Evolutionary conservation across 2,329 filamentous ascomycete genomes (phyloP), one percentile per base, ranked within the genome.

Genomic region (Hymenotorrendiella dingleyae): DNA sequence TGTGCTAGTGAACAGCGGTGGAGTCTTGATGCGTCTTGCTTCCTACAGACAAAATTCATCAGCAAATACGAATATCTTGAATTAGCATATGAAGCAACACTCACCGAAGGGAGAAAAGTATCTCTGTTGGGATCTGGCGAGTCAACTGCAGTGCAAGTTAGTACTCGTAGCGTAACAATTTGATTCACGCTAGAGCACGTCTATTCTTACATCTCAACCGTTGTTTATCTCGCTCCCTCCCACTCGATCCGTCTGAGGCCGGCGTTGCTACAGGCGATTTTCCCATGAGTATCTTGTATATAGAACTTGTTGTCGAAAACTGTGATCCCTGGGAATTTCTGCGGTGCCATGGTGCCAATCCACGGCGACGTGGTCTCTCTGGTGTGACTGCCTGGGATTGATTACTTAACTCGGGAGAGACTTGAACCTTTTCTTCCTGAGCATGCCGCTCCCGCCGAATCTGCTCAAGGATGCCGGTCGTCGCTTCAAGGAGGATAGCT

Each of bases 331-430:
- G 45, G 3, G 59, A 62, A 10, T 38, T 38, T 32, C 41, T 52
- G 11, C 54, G 54, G 37, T 61, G 58, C 59, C 59, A 62, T n/a
- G 59, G 59, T 19, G 59, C 57, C 22, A 59, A 40, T 7, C 58
- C 59, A 32, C 59, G 55, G 24, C 36, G 35, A 28, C 52, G 48
- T 28, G 46, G 44, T 11, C 9, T 26, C 11, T 36, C 47, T 11
- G 38, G 47, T 4, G 52, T 49, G n/a, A 14, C 23, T n/a, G n/a
- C n/a, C n/a, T n/a, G n/a, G n/a, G n/a, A n/a, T n/a, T n/a, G n/a
- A n/a, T n/a, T n/a, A n/a, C n/a, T n/a, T n/a, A n/a, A n/a, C n/a
- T n/a, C n/a, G n/a, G n/a, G n/a, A n/a, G n/a, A n/a, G n/a, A n/a
- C n/a, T n/a, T n/a, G n/a, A n/a, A n/a, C n/a, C n/a, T n/a, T n/a